Conservation (phyloP, 805 yeast genomes). For the Middelhovenomyces tepae region DNA sequence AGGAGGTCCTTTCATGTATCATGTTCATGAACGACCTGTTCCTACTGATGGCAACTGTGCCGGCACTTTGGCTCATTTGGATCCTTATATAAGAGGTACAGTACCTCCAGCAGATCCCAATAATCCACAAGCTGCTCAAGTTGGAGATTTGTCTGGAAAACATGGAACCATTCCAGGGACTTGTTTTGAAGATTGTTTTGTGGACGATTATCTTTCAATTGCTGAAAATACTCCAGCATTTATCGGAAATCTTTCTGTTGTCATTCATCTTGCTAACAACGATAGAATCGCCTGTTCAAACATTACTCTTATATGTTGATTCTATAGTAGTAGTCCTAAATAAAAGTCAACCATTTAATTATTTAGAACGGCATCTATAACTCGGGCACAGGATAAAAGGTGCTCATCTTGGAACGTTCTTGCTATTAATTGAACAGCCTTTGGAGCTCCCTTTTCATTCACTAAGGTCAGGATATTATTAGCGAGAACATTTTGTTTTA, state of each 20-base stretch:
- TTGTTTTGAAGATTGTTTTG: slow-evolving; percentile 51
- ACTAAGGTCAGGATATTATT: too few species aligned
- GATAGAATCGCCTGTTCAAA: slow-evolving; percentile 58
- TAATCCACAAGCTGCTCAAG: slow-evolving; percentile 52
- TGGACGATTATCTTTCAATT: slow-evolving; percentile 59
- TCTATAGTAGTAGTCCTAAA: too few species aligned
- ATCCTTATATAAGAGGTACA: slow-evolving; percentile 51
- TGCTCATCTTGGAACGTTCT: too few species aligned
- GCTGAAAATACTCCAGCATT: slow-evolving; percentile 47
- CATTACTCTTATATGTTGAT: too few species aligned
- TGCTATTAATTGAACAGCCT: too few species aligned
- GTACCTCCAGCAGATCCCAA: slow-evolving; percentile 41
- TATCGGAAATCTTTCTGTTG: slow-evolving; percentile 36
- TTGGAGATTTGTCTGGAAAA: slow-evolving; percentile 72
- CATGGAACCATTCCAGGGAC: slow-evolving; percentile 54
- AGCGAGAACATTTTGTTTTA: too few species aligned
- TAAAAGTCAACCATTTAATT: too few species aligned
- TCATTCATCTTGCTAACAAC: slow-evolving; percentile 46
- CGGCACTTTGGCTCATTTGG: slow-evolving; percentile 48
- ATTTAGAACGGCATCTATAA: too few species aligned
- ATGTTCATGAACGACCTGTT: slow-evolving; percentile 53
- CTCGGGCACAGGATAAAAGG: too few species aligned
- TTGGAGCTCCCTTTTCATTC: too few species aligned
- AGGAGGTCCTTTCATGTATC: slow-evolving; percentile 64
- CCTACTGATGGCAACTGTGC: slow-evolving; percentile 46